Percentiles rank a stretch among this genome's conserved stretches.
phyloP scores from a whole-genome alignment of 768 basidiomycete genomes.

The Psilocybe sp. region DNA sequence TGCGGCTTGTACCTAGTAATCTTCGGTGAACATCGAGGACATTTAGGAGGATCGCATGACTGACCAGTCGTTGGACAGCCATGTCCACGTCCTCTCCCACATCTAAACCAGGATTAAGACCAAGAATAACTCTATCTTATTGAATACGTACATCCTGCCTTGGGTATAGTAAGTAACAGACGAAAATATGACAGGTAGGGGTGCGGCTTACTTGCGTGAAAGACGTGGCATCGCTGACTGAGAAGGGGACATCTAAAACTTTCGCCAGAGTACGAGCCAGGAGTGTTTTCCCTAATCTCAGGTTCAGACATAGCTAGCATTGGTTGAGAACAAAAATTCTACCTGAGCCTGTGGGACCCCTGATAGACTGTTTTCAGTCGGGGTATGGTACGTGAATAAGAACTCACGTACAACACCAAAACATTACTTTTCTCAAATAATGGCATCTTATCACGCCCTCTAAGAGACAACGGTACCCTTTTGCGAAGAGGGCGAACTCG shows the following conservation, averaged over 20 bases:
- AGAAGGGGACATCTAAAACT: slow-evolving; percentile 92
- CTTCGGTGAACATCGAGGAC: slow-evolving; percentile 1
- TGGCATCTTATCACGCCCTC: slow-evolving; percentile 45
- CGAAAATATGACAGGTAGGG: background rate
- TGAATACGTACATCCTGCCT: slow-evolving; percentile 18
- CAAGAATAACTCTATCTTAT: background rate
- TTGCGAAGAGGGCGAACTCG: slow-evolving; percentile 59
- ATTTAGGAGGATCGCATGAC: slow-evolving; percentile 10
- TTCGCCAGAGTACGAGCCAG: slow-evolving; percentile 89
- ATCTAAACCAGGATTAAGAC: slow-evolving; percentile 4
- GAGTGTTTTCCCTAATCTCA: slow-evolving; percentile 73
- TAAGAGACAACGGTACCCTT: slow-evolving; percentile 31
- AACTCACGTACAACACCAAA: slow-evolving; percentile 68
- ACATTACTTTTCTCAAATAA: slow-evolving; percentile 96
- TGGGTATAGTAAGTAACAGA: background rate
- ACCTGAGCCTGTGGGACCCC: slow-evolving; percentile 89
- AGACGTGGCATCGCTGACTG: slow-evolving; percentile 88
- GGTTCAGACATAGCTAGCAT: background rate
- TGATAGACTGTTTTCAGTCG: slow-evolving; percentile 23
- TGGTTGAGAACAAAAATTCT: slow-evolving; percentile 9
- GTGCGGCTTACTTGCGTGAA: slow-evolving; percentile 71
- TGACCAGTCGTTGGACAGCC: slow-evolving; percentile 79
- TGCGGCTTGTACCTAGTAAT: slow-evolving; percentile 74
- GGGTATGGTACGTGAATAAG: too few relatives aligned
- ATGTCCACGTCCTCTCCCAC: slow-evolving; percentile 97